Evolutionary conservation across 2,329 filamentous ascomycete genomes (phyloP), one percentile per base, ranked within the genome.

Genomic region (Daldinia sp.): DNA sequence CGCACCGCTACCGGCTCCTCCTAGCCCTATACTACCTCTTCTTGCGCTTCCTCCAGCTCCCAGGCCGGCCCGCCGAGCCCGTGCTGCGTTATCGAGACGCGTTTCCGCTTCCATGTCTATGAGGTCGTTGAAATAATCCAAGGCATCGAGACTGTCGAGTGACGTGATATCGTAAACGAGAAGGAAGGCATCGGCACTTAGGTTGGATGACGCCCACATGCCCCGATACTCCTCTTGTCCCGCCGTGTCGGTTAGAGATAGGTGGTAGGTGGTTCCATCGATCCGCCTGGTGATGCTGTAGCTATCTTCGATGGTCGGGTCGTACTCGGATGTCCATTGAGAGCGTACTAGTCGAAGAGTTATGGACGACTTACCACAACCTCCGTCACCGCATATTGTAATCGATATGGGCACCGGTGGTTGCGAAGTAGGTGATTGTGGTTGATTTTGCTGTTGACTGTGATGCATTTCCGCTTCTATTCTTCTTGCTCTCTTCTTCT

Each of bases 161-260:
- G 87, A 88, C 1, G 93, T 96, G 81, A 96, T 95, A 82, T 96
- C 93, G 86, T 96, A 96, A 74, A 96, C 93, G 74, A 96, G 87
- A 23, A 96, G 85, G 82, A 95, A 96, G 70, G 92, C 93, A 78
- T 96, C 93, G 69, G 91, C 91, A 77, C 88, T 87, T 15, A 95
- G 87, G 79, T 94, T 95, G 26, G 90, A 90, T 37, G 89, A 86
- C 1, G 92, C 92, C 93, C 93, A 96, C 84, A 96, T 92, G 74
- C 92, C 90, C 73, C 93, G 90, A 82, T 96, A 96, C 82, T 96
- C 93, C 81, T 96, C 93, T 79, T 96, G 93, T n/a, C 93, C 93
- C 28, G 93, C 93, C 0, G 93, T 95, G 83, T 96, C 93, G 67
- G 92, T 95, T 56, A 96, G 86, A 55, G 87, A 86, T 39, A 96